Evolutionary conservation across 2,329 filamentous ascomycete species (phyloP), one percentile per base, ranked within the genome.

Genomic region (Pseudocercospora eumusae): DNA sequence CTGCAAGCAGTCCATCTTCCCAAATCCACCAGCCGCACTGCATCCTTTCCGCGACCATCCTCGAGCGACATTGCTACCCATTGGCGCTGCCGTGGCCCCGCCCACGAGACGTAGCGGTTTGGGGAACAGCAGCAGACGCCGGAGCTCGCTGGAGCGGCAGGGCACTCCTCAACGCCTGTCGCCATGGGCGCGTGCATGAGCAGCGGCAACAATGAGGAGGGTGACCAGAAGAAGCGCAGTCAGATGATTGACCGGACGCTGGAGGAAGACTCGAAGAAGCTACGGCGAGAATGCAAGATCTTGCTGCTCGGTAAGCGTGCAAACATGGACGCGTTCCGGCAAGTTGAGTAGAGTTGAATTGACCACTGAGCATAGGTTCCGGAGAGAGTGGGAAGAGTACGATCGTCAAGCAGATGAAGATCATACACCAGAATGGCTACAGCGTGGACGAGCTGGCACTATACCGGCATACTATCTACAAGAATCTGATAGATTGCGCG

Each of bases 331-430:
- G 49, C 36, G 15, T 44, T 25, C 20, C n/a, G 7, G 40, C 40
- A 4, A n/a, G 9, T 4, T n/a, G 50, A 21, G 13, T 18, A 13
- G 15, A 15, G 33, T 42, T 8, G 40, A 20, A 58, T 67, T 70
- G 61, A 70, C 65, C 58, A 31, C 36, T 44, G 56, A 55, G 47
- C 50, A 56, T 58, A 97, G 95, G 95, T 68, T 98, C 95, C 68
- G 95, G 95, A 68, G 95, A 99, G 81, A 98, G 93, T 78, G 95
- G 95, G 70, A 99, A 99, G 80, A 98, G 95, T 62, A 99, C 95
- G 9, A 98, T 99, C 72, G 95, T 99, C 70, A 99, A 99, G 79
- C 95, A 99, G 83, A 99, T 99, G 95, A 99, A 98, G 80, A 99
- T 99, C 71, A 98, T 99, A 74, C 95, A 99, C 75, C 89, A 98